Conservation (phyloP, 768 basidiomycete species). For the Pleurotus djamor region DNA sequence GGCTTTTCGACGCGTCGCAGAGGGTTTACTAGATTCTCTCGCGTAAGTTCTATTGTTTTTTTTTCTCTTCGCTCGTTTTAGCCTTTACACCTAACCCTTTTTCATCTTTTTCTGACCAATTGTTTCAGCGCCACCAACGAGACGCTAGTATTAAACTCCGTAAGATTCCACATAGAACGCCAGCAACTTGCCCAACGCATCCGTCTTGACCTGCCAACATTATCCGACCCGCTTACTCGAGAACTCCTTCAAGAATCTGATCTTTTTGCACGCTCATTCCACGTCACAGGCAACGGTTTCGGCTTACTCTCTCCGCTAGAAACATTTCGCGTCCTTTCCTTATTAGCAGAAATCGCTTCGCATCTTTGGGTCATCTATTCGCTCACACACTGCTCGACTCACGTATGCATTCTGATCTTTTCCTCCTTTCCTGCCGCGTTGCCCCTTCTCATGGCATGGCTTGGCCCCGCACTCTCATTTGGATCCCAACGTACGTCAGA, state of each 20-base stretch:
- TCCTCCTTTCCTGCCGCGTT: slow-evolving; percentile 61
- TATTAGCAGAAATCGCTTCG: slow-evolving; percentile 68
- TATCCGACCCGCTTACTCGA: slow-evolving; percentile 68
- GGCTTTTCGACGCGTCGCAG: slow-evolving; percentile 58
- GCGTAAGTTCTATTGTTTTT: slow-evolving; percentile 50
- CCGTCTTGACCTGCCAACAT: slow-evolving; percentile 74
- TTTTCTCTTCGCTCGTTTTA: background rate
- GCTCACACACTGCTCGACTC: slow-evolving; percentile 54
- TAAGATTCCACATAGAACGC: slow-evolving; percentile 73
- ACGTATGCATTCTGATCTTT: slow-evolving; percentile 55
- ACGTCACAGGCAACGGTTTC: slow-evolving; percentile 58
- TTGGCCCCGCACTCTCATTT: slow-evolving; percentile 19
- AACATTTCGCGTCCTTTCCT: slow-evolving; percentile 69
- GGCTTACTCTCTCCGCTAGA: slow-evolving; percentile 81
- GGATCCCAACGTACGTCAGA: slow-evolving; percentile 25
- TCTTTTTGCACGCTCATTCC: slow-evolving; percentile 80
- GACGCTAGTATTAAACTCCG: slow-evolving; percentile 68
- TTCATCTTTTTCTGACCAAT: slow-evolving; percentile 10
- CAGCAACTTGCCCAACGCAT: slow-evolving; percentile 77
- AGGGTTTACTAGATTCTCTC: slow-evolving; percentile 66
- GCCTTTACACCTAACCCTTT: slow-evolving; percentile 11
- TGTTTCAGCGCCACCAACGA: slow-evolving; percentile 63
- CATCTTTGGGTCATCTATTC: slow-evolving; percentile 69
- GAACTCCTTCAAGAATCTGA: slow-evolving; percentile 87
- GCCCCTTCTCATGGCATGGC: slow-evolving; percentile 57